These are phyloP conservation scores for Camellia granthamiana DNA, from an alignment of 148 eudicot genomes.

Conservation along the genomic window DNA sequence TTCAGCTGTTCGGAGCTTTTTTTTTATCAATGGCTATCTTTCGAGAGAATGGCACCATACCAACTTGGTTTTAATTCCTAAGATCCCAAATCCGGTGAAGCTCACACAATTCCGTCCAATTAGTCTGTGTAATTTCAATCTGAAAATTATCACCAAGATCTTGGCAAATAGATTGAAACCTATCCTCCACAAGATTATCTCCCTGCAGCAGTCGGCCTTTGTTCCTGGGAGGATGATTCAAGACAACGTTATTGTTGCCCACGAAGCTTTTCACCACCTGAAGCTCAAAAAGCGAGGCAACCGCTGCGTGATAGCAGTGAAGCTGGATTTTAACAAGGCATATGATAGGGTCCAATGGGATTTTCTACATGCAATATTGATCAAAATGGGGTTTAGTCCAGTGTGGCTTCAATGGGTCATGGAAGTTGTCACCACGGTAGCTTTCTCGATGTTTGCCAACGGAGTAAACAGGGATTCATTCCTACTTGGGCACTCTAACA, in stretches of 20 bases:
- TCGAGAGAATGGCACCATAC: neutral
- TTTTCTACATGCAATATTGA: neutral
- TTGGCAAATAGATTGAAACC: neutral
- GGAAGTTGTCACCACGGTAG: neutral
- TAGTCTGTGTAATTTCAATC: neutral
- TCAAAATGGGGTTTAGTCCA: neutral
- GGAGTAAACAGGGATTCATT: neutral
- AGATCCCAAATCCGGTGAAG: no score
- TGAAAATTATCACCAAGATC: neutral
- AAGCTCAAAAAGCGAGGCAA: neutral
- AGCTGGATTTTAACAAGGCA: neutral
- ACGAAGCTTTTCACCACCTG: neutral
- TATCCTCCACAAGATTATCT: neutral
- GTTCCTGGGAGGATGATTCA: neutral
- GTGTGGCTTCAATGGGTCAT: neutral
- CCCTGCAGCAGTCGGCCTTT: neutral
- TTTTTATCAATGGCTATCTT: neutral
- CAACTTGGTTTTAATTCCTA: neutral
- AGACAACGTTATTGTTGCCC: neutral
- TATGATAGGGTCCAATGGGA: neutral
- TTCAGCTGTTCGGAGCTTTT: neutral
- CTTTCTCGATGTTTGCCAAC: neutral
- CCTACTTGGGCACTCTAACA: neutral
- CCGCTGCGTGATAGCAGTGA: neutral
- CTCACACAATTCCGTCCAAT: no score